These are phyloP conservation scores for Fusarium sp. DNA, from an alignment of 2,329 filamentous ascomycete species.

Conservation along the genomic window DNA sequence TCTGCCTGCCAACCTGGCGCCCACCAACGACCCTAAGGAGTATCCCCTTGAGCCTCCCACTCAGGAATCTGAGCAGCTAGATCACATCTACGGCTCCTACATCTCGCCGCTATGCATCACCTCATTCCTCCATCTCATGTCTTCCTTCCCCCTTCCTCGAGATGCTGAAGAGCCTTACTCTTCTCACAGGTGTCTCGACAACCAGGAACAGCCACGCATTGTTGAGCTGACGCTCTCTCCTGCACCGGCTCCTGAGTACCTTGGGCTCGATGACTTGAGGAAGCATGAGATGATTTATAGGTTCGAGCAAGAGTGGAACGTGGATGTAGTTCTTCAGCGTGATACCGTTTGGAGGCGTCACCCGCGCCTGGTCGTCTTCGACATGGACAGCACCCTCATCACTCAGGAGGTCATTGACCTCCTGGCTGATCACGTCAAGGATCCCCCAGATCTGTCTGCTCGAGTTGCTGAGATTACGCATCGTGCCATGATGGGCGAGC, in stretches of 20 bases:
- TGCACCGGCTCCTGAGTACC: constrained; percentile 70
- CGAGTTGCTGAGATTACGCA: constrained; percentile 90
- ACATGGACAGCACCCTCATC: constrained; percentile 99
- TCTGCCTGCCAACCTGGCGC: constrained; percentile 66
- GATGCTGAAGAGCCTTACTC: constrained; percentile 67
- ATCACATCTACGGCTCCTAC: constrained; percentile 75
- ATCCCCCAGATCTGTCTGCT: constrained; percentile 78
- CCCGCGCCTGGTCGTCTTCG: constrained; percentile 91
- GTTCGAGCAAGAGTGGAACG: constrained; percentile 90
- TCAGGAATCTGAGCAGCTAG: constrained; percentile 67
- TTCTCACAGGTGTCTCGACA: constrained; percentile 74
- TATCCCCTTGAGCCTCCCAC: constrained; percentile 71
- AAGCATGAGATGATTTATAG: constrained; percentile 85
- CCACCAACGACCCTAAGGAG: constrained; percentile 67
- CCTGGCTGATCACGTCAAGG: constrained; percentile 81
- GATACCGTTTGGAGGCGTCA: constrained; percentile 81
- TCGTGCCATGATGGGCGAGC: constrained; percentile 94
- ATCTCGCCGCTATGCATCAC: constrained; percentile 74
- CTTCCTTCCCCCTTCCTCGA: constrained; percentile 67
- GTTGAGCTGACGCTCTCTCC: constrained; percentile 75
- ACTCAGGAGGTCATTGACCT: constrained; percentile 98
- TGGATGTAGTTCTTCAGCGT: constrained; percentile 82
- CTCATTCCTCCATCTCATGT: constrained; percentile 75
- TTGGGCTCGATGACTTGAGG: constrained; percentile 76
- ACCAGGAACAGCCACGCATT: constrained; percentile 68